These are phyloP conservation scores for Sarocladiaceae sp. DNA, from an alignment of 2,329 filamentous ascomycete species.

Conservation along the genomic window DNA sequence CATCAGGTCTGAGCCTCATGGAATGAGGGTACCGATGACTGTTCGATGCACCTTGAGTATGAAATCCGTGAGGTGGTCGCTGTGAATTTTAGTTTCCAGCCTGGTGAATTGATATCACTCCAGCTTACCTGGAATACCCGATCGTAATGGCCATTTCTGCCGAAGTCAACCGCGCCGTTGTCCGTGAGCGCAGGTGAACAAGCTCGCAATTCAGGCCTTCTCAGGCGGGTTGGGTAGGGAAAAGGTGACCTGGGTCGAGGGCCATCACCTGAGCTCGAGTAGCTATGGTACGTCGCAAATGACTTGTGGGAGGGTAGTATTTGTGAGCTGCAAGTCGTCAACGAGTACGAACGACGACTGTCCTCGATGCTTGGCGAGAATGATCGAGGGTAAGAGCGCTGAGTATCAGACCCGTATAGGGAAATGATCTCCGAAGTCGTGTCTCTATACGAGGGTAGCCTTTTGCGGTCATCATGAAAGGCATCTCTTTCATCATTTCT, in stretches of 20 bases:
- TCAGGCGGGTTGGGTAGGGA: conserved; percentile 54
- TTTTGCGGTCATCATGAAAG: conserved; percentile 36
- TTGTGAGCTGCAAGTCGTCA: conserved; percentile 47
- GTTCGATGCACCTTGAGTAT: conserved; percentile 32
- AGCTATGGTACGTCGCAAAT: conserved; percentile 43
- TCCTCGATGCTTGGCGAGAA: conserved; percentile 40
- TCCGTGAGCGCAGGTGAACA: conserved; percentile 46
- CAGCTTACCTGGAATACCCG: conserved; percentile 38
- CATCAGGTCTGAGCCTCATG: conserved; percentile 33
- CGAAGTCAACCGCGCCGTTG: conserved; percentile 43
- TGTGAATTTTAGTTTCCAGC: conserved; percentile 19
- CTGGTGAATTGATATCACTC: background rate
- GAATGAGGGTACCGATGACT: conserved; percentile 32
- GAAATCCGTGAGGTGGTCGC: conserved; percentile 40
- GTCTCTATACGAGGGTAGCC: conserved; percentile 43
- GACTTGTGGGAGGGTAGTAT: conserved; percentile 44
- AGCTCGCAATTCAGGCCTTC: conserved; percentile 46
- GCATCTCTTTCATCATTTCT: background rate
- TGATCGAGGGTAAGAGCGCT: conserved; percentile 38
- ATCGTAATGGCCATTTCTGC: conserved; percentile 46
- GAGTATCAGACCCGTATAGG: conserved; percentile 49
- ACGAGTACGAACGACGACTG: conserved; percentile 48
- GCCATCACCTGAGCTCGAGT: conserved; percentile 30
- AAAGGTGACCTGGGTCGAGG: conserved; percentile 56
- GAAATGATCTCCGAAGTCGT: conserved; percentile 52